Percentiles rank a stretch among this genome's conserved stretches.
These are phyloP conservation scores for Castanopsis chinensis DNA, from an alignment of 306 rosid species.

Conservation along the genomic window DNA sequence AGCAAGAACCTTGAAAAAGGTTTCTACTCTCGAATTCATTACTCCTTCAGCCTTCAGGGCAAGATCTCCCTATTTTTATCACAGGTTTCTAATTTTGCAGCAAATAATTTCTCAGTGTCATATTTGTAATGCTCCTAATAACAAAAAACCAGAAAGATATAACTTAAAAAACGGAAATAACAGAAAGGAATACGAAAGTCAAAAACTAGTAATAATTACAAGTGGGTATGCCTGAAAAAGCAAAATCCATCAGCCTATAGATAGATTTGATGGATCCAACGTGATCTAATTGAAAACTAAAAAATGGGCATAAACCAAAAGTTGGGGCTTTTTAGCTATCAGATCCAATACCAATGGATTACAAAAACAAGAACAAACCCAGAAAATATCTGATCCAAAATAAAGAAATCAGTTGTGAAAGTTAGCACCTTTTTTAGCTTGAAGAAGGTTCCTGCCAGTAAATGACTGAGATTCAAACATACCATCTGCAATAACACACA, in stretches of 20 bases:
- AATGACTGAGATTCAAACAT: slow-evolving; percentile 44
- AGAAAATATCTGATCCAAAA: background rate
- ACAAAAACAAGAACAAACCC: background rate
- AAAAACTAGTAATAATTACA: background rate
- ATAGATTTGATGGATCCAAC: background rate
- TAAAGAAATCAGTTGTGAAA: background rate
- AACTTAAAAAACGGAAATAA: background rate
- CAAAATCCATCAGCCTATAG: background rate
- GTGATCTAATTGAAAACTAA: background rate
- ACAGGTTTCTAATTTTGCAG: no score
- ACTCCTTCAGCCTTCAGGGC: no score
- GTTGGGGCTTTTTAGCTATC: background rate
- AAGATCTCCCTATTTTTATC: no score
- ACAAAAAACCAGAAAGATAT: background rate
- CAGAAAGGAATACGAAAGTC: background rate
- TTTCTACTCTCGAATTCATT: no score
- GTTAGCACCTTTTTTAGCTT: slow-evolving; percentile 63
- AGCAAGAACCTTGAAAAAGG: no score
- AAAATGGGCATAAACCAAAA: background rate
- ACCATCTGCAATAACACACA: slow-evolving; percentile 41
- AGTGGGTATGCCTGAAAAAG: background rate
- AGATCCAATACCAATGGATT: slow-evolving; percentile 23
- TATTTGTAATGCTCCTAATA: background rate
- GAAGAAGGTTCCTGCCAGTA: slow-evolving; percentile 72
- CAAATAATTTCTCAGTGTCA: background rate